Evolutionary conservation across 2,329 filamentous ascomycete genomes (phyloP), one percentile per base, ranked within the genome.

Genomic region (Calonectria hongkongensis): DNA sequence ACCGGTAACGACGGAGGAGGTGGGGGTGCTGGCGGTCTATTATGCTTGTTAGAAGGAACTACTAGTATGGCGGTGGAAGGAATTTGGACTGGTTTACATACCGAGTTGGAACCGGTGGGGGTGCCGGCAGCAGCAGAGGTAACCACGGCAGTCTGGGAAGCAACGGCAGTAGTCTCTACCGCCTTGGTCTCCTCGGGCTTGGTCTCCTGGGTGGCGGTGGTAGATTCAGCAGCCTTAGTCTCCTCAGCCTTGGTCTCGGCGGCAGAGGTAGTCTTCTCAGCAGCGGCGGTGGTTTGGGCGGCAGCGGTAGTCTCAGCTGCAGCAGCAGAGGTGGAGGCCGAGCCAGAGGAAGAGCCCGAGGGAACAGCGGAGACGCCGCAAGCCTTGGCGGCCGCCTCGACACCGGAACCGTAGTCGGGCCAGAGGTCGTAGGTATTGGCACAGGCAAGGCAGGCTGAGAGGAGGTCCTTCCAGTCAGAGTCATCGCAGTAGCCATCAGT

Each of bases 401-500:
- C 83, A 12, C 82, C 79, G 21, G 75, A 69, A 18, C 85, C 84
- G 63, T 88, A 88, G 72, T 84, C 82, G 51, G 82, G 75, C 86
- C 86, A 88, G 75, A 88, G 86, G 36, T 87, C 79, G 66, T 83
- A 84, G 25, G 83, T 77, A 39, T 83, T 73, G 50, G 86, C 86
- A 70, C 87, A 88, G 58, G 85, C 79, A 33, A 88, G 82, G 75
- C 88, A 89, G 33, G 79, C 84, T 28, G 85, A 78, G 79, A 88
- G 85, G 73, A 85, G 81, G 16, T 79, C 75, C 27, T 82, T 74
- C 84, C 88, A 89, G 54, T 82, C 74, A 63, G 80, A 9, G 81
- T 77, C 82, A 18, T 80, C 74, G 72, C 83, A 85, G 78, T 82
- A 82, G 67, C 79, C 79, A 6, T 76, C 73, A 15, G 73, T 68